These are phyloP conservation scores for Colletotrichum agaves DNA, from an alignment of 2,329 filamentous ascomycete species.

Conservation along the genomic window DNA sequence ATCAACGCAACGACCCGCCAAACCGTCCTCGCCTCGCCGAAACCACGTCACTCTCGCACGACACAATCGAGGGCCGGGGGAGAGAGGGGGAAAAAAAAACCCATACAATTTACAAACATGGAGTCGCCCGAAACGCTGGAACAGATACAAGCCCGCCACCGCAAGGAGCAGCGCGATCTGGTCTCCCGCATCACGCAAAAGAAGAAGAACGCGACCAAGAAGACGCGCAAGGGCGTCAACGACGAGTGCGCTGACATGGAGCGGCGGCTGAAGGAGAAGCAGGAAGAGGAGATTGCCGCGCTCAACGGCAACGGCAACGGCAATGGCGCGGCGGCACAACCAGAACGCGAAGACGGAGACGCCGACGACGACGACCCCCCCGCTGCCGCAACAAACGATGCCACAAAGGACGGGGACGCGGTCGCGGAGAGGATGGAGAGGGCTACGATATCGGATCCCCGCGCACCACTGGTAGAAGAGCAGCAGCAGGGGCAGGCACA, in stretches of 20 bases:
- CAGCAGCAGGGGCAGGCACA: background rate
- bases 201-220: slow-evolving; percentile 96
- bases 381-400: slow-evolving; percentile 7
- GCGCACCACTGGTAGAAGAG: background rate
- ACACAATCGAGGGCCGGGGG: too few species aligned
- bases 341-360: slow-evolving; percentile 39
- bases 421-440: slow-evolving; percentile 37
- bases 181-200: slow-evolving; percentile 89
- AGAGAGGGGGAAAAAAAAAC: too few species aligned
- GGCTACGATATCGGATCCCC: background rate
- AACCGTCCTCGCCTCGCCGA: too few species aligned
- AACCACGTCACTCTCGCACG: too few species aligned
- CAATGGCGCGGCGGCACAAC: slow-evolving; percentile 5
- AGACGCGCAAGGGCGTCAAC: slow-evolving; percentile 79
- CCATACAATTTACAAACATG: slow-evolving; percentile 38
- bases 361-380: slow-evolving; percentile 6
- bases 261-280: slow-evolving; percentile 71
- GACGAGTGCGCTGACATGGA: slow-evolving; percentile 81
- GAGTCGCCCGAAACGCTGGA: slow-evolving; percentile 70
- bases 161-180: slow-evolving; percentile 88
- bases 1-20: too few species aligned
- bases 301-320: slow-evolving; percentile 47
- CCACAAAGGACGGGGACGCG: slow-evolving; percentile 38
- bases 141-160: slow-evolving; percentile 80
- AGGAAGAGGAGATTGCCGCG: slow-evolving; percentile 68